A percentile compares a stretch with the other conserved stretches of the same genome.
These are phyloP conservation scores for Scalesia atractyloides DNA, from an alignment of 129 eudicot species.

Conservation along the genomic window DNA sequence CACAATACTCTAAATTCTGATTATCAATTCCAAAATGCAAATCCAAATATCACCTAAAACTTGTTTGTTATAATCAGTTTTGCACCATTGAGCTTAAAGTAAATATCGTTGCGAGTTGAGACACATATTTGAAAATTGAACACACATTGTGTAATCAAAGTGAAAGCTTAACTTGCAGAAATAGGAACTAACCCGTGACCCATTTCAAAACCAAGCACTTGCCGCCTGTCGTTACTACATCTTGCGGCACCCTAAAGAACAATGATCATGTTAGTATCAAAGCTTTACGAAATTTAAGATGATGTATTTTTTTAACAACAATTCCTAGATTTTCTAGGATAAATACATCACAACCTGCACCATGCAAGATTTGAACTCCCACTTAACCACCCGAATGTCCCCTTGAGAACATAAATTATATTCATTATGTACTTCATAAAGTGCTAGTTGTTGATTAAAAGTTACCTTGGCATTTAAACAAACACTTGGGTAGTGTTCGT, in stretches of 20 bases:
- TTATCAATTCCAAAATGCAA: no score
- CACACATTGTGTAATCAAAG: background rate
- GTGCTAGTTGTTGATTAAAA: background rate
- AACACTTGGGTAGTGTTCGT: no score
- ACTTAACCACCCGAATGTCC: no score
- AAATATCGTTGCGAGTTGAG: background rate
- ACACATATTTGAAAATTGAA: background rate
- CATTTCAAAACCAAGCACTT: conserved; percentile 75
- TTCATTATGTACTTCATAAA: background rate
- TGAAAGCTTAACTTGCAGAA: background rate
- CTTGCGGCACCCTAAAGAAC: conserved; percentile 78
- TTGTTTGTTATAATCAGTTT: background rate
- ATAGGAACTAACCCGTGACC: conserved; percentile 66
- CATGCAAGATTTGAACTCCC: no score
- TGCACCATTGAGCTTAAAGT: background rate
- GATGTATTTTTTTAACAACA: background rate
- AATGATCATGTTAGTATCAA: background rate
- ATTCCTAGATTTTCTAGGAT: no score
- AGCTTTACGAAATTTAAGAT: background rate
- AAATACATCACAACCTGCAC: no score
- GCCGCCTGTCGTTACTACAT: conserved; percentile 82
- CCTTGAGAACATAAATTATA: no score
- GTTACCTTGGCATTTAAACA: no score
- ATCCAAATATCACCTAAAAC: background rate
- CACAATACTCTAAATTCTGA: no score